Evolutionary conservation across 495 filamentous ascomycete species (phyloP), one percentile per base, ranked within the genome.

Genomic region (Usnea hakonensis): DNA sequence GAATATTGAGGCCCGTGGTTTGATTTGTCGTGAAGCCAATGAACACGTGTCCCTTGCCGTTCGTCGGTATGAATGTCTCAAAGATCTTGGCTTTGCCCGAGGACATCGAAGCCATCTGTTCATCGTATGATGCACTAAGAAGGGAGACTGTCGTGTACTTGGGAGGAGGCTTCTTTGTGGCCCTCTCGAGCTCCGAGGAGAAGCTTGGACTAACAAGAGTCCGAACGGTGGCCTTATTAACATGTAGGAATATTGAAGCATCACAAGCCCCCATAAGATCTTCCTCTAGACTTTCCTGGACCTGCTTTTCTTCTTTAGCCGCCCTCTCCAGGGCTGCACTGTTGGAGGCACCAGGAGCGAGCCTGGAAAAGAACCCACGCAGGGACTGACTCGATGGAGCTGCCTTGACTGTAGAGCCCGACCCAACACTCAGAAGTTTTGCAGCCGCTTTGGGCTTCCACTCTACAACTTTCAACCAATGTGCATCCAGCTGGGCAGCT

Each of bases 21-120:
- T 99, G 95, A 53, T 89, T 89, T 5, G 95, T 99, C 30, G 94
- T 93, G 72, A 97, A 97, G 2, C 95, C 95, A 68, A 99, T 99
- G 70, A 97, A 99, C 37, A 99, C 86, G 57, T 87, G 83, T 30
- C 95, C 95, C 50, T 86, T 84, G 23, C 65, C 65, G 70, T 91
- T 94, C 38, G 83, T 89, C 26, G 95, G 95, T 2, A 97, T 74
- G n/a, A 97, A 90, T 0, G 91, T 91, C 1, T 85, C 81, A 69
- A 99, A 95, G 19, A 97, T 84, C 64, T 95, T 88, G 2, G 77
- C 80, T 44, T 73, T 73, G 60, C 82, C 83, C 1, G 86, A 85
- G 6, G 73, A 68, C 8, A 71, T 53, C 16, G 76, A 72, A 3
- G 87, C 85, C 52, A 85, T 72, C 5, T 82, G 84, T 67, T 93